phyloP scores from a whole-genome alignment of 1,284 basidiomycete genomes.

The Ceraceosorus bombacis region DNA sequence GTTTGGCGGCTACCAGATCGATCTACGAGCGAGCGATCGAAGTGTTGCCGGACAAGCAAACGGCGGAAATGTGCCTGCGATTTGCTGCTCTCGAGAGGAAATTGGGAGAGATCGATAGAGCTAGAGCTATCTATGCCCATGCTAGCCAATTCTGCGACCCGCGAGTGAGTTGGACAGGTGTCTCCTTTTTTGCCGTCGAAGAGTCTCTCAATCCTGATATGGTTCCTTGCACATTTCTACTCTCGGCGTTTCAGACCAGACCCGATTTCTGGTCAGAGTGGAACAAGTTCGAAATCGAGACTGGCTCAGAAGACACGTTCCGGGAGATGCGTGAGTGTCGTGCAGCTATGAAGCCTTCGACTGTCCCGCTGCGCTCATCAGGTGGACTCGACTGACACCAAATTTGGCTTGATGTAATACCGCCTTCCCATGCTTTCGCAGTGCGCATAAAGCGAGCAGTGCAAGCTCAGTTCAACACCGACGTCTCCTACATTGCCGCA shows the following conservation, averaged over 20 bases:
- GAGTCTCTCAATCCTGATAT: slow-evolving; percentile 6
- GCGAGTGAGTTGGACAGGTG: slow-evolving; percentile 53
- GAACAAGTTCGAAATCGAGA: slow-evolving; percentile 93
- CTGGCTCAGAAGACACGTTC: slow-evolving; percentile 96
- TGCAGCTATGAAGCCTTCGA: no score
- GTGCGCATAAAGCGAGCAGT: slow-evolving; percentile 94
- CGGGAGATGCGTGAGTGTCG: slow-evolving; percentile 65
- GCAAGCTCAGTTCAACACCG: slow-evolving; percentile 97
- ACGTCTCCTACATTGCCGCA: slow-evolving; percentile 56
- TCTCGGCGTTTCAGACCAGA: slow-evolving; percentile 49
- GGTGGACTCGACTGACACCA: no score
- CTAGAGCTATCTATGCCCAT: slow-evolving; percentile 90
- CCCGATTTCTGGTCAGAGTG: slow-evolving; percentile 92
- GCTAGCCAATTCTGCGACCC: slow-evolving; percentile 98
- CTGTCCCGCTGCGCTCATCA: slow-evolving; percentile 14
- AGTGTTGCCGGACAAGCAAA: slow-evolving; percentile 80
- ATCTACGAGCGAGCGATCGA: slow-evolving; percentile 97
- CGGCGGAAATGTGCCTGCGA: slow-evolving; percentile 93
- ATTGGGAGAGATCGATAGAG: slow-evolving; percentile 95
- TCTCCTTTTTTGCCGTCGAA: slow-evolving; percentile 9
- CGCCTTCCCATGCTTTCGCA: not conserved
- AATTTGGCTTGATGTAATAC: no score
- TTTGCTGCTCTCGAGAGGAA: slow-evolving; percentile 95
- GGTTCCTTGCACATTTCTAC: not conserved
- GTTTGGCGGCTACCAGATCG: slow-evolving; percentile 86